Conservation (phyloP, 1,139 yeast species). For the Entelexis sorbosivorans region DNA sequence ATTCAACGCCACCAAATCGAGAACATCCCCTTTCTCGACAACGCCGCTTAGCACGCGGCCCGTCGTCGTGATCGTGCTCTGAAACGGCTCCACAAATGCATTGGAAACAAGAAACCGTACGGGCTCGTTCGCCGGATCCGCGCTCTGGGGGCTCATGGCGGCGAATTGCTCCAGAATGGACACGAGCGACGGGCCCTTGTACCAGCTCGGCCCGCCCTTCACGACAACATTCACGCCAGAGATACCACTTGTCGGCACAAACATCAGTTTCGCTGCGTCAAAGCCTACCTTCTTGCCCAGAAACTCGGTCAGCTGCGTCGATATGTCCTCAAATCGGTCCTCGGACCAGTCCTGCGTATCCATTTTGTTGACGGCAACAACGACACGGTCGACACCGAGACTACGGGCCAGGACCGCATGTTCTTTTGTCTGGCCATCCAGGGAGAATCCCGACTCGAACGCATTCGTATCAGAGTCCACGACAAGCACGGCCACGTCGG, state of each 20-base stretch:
- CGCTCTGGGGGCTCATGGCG: background rate
- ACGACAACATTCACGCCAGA: constrained; percentile 66
- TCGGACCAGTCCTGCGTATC: constrained; percentile 65
- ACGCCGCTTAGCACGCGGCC: constrained; percentile 72
- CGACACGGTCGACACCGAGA: constrained; percentile 63
- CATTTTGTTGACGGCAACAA: constrained; percentile 75
- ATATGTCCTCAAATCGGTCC: constrained; percentile 53
- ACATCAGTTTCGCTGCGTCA: constrained; percentile 38
- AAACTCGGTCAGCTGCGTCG: constrained; percentile 46
- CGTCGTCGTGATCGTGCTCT: constrained; percentile 38
- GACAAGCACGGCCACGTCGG: constrained; percentile 59
- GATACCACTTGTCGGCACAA: constrained; percentile 80
- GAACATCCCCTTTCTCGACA: constrained; percentile 58
- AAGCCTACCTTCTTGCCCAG: constrained; percentile 55
- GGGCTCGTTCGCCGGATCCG: constrained; percentile 17
- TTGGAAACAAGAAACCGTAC: constrained; percentile 38
- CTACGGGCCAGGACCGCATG: constrained; percentile 77
- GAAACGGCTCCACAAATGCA: constrained; percentile 28
- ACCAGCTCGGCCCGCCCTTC: constrained; percentile 38
- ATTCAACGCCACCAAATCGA: constrained; percentile 11
- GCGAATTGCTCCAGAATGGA: constrained; percentile 37
- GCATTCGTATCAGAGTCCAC: constrained; percentile 75
- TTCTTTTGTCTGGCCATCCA: constrained; percentile 91
- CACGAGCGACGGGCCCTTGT: constrained; percentile 54
- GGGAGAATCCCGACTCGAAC: constrained; percentile 75